Evolutionary conservation across 768 basidiomycete genomes (phyloP).

Genomic region (Pleurotus tuoliensis): DNA sequence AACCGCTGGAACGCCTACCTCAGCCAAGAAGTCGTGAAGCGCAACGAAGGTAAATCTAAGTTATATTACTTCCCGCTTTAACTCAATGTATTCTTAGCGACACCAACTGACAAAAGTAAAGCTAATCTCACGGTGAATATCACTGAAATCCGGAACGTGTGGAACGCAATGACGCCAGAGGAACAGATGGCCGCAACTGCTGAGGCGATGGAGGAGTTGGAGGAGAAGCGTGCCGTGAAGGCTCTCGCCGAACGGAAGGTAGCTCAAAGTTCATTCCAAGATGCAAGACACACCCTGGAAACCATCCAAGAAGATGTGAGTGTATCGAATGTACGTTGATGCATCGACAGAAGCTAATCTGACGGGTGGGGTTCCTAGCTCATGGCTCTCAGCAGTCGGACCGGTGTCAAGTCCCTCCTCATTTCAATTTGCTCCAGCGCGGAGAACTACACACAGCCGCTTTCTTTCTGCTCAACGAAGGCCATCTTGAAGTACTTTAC

Average conservation of each 20-base stretch:
- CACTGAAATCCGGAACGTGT: constrained; percentile 2
- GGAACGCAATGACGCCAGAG: constrained; percentile 8
- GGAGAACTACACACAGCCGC: constrained; percentile 1
- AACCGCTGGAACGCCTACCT: constrained; percentile 7
- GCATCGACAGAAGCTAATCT: neutral
- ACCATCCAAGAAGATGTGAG: constrained; percentile 8
- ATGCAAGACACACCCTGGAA: constrained; percentile 1
- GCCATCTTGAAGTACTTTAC: constrained; percentile 3
- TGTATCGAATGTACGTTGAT: neutral
- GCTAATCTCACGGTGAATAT: neutral
- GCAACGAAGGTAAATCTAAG: constrained; percentile 5
- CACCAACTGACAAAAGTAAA: neutral
- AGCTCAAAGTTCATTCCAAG: constrained; percentile 1
- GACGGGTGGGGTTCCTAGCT: constrained; percentile 1
- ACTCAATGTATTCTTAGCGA: neutral
- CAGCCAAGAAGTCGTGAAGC: neutral
- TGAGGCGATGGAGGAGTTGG: constrained; percentile 1
- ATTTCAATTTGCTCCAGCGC: neutral
- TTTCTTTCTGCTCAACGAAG: neutral
- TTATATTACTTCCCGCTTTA: neutral
- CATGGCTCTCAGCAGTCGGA: constrained; percentile 5
- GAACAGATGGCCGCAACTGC: constrained; percentile 4
- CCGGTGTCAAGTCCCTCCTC: constrained; percentile 8
- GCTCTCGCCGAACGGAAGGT: constrained; percentile 4
- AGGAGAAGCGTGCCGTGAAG: constrained; percentile 1